A percentile compares a stretch with the other conserved stretches of the same genome.
Evolutionary conservation across 2,329 filamentous ascomycete genomes (phyloP).

Genomic region (Scytalidium sp.): DNA sequence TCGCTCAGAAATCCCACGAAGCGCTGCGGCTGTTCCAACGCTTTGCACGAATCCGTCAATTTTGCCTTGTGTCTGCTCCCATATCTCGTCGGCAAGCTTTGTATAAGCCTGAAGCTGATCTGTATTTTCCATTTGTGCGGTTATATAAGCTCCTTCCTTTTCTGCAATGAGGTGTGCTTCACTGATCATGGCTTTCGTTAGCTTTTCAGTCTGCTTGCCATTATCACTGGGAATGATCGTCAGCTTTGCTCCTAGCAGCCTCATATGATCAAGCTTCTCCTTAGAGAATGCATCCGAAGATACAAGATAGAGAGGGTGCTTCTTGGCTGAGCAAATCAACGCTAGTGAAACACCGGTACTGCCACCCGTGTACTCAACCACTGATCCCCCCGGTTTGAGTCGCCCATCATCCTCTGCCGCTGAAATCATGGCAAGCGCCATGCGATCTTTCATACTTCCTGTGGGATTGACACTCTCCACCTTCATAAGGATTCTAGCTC

Average conservation of each 20-base stretch:
- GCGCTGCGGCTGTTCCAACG: not conserved
- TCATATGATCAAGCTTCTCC: conserved; percentile 1
- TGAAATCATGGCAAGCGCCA: conserved; percentile 3
- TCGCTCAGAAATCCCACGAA: not conserved
- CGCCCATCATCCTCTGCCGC: not conserved
- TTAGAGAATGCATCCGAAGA: not conserved
- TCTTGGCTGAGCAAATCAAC: not conserved
- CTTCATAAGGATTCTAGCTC: conserved; percentile 1
- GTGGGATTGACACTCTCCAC: conserved; percentile 3
- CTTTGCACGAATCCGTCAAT: not conserved
- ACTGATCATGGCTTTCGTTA: not conserved
- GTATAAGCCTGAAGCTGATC: conserved; percentile 1
- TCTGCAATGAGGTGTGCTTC: not conserved
- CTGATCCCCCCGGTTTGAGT: not conserved
- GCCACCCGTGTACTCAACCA: conserved; percentile 1
- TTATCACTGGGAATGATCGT: not conserved
- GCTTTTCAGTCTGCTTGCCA: not conserved
- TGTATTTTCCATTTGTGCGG: conserved; percentile 1
- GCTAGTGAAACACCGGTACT: conserved; percentile 7
- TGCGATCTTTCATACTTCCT: conserved; percentile 2
- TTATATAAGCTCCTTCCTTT: not conserved
- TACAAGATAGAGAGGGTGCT: not conserved
- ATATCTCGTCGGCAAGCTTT: not conserved
- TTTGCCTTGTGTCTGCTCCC: not conserved
- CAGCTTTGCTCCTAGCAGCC: not conserved